These are phyloP conservation scores for Brasenia schreberi DNA, from an alignment of 164 flowering plant genomes.

Conservation along the genomic window DNA sequence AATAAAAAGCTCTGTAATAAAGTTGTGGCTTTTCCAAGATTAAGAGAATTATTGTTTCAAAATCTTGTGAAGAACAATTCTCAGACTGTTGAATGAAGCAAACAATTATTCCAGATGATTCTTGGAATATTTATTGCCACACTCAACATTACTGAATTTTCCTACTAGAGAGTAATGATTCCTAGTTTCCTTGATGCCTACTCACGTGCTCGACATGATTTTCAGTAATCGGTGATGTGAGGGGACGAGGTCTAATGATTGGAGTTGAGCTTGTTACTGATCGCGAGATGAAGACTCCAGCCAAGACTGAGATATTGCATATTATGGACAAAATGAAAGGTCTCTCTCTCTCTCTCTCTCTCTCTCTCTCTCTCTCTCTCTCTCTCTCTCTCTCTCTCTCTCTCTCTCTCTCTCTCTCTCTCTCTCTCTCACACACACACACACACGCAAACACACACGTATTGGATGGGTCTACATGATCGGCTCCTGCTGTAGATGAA, in stretches of 20 bases:
- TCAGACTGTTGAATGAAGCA: no score
- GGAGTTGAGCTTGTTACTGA: slow-evolving; percentile 94
- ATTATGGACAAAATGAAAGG: slow-evolving; percentile 95
- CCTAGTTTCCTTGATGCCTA: no score
- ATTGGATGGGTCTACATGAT: no score
- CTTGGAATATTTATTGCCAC: no score
- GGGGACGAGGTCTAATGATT: slow-evolving; percentile 84
- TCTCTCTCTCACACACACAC: background rate
- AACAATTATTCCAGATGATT: no score
- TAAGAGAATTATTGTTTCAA: no score
- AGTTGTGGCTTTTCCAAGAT: no score
- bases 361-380: background rate
- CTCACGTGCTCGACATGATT: background rate
- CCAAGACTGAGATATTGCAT: slow-evolving; percentile 61
- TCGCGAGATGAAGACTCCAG: slow-evolving; percentile 70
- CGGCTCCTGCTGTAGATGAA: no score
- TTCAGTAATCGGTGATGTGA: slow-evolving; percentile 91
- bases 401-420: background rate
- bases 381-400: background rate
- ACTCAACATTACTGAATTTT: no score
- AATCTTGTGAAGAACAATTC: no score
- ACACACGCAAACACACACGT: background rate
- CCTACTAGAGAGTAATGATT: no score
- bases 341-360: slow-evolving; percentile 11
- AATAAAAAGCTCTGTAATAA: no score